These are phyloP conservation scores for Thozetella sp. DNA, from an alignment of 495 filamentous ascomycete genomes.

Conservation along the genomic window DNA sequence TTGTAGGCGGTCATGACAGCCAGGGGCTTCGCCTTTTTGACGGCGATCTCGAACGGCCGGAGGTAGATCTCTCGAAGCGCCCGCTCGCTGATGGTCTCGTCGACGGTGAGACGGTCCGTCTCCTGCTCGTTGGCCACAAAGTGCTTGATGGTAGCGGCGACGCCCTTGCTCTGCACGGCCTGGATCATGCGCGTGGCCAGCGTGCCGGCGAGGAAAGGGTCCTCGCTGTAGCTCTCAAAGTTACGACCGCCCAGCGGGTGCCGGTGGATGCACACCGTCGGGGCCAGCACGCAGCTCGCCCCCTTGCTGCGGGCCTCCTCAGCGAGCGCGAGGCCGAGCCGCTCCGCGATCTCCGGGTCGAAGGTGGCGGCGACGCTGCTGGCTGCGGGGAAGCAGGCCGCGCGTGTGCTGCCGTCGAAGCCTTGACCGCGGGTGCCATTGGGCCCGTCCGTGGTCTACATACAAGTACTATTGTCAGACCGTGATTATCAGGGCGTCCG, in stretches of 20 bases:
- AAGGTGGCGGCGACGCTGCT: constrained; percentile 5
- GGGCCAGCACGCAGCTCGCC: constrained; percentile 57
- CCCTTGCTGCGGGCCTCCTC: constrained; percentile 59
- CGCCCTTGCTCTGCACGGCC: constrained; percentile 22
- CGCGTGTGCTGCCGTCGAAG: background rate
- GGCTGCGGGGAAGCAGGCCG: constrained; percentile 5
- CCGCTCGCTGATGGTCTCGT: constrained; percentile 53
- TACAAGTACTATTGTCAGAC: background rate
- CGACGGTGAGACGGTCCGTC: constrained; percentile 32
- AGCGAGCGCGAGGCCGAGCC: background rate
- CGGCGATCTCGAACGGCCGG: constrained; percentile 58
- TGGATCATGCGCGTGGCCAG: constrained; percentile 18
- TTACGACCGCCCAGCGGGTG: constrained; percentile 62
- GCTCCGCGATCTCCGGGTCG: background rate
- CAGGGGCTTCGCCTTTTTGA: constrained; percentile 53
- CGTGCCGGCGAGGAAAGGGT: constrained; percentile 42
- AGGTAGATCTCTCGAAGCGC: constrained; percentile 66
- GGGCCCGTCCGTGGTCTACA: constrained; percentile 16
- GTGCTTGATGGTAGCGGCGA: constrained; percentile 32
- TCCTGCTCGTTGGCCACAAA: constrained; percentile 33
- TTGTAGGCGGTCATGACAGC: constrained; percentile 66
- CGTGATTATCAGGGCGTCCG: background rate
- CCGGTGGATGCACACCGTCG: constrained; percentile 64
- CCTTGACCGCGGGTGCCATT: constrained; percentile 18
- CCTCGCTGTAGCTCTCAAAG: constrained; percentile 66